A percentile compares a stretch with the other conserved stretches of the same genome.
These are phyloP conservation scores for Cordyceps sp. DNA, from an alignment of 2,329 filamentous ascomycete species.

Conservation along the genomic window DNA sequence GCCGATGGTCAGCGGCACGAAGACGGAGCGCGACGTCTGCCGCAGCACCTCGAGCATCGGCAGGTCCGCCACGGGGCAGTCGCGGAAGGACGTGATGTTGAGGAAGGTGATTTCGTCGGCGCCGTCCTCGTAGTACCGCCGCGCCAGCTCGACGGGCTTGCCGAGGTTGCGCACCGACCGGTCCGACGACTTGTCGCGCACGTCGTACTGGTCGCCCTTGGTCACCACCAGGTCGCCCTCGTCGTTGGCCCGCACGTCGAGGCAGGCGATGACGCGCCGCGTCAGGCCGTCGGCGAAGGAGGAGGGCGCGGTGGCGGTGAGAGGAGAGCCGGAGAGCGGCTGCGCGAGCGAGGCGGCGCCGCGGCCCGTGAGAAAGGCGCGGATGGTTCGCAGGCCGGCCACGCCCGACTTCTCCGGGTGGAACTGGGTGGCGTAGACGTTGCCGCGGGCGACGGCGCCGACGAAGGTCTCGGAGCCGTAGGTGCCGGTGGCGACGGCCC, in stretches of 20 bases:
- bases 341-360: conserved; percentile 33
- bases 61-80: conserved; percentile 79
- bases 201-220: conserved; percentile 97
- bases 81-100: conserved; percentile 96
- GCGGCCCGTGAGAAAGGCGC: conserved; percentile 68
- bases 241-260: conserved; percentile 92
- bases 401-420: conserved; percentile 95
- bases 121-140: conserved; percentile 87
- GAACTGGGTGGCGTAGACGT: conserved; percentile 86
- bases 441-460: conserved; percentile 71
- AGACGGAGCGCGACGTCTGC: conserved; percentile 75
- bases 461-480: conserved; percentile 87
- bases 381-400: conserved; percentile 69
- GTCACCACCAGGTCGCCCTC: conserved; percentile 90
- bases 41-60: conserved; percentile 94
- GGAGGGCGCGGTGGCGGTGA: conserved; percentile 5
- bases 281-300: conserved; percentile 55
- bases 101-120: conserved; percentile 95
- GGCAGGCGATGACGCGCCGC: conserved; percentile 84
- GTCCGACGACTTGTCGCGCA: conserved; percentile 64
- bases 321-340: background rate
- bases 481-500: conserved; percentile 77
- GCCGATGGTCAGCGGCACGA: conserved; percentile 89
- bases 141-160: conserved; percentile 91
- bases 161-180: conserved; percentile 73